Percentiles rank a stretch among this genome's conserved stretches.
Evolutionary conservation across 208 protist genomes (phyloP).

Genomic region (Trypanosoma melophagium): DNA sequence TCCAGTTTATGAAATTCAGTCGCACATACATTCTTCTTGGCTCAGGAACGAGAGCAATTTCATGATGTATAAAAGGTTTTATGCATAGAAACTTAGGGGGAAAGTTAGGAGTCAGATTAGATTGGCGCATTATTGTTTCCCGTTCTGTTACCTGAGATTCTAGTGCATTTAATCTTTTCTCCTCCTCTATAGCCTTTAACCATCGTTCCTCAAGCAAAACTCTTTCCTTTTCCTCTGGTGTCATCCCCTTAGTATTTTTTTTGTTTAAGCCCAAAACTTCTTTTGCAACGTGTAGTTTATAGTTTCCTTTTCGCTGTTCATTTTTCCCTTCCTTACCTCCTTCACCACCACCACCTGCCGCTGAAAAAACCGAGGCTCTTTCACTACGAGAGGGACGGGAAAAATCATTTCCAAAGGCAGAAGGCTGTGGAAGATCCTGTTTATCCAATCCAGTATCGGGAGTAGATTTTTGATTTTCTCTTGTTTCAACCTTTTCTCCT

Average conservation of each 20-base stretch:
- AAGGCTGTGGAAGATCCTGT: slow-evolving; percentile 13
- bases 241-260: slow-evolving; percentile 46
- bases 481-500: slow-evolving; percentile 6
- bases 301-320: slow-evolving; percentile 21
- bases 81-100: slow-evolving; percentile 75
- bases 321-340: slow-evolving; percentile 20
- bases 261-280: slow-evolving; percentile 42
- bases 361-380: background rate
- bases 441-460: no score
- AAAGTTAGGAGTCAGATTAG: slow-evolving; percentile 55
- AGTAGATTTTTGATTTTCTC: background rate
- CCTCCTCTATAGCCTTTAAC: slow-evolving; percentile 61
- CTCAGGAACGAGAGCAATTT: slow-evolving; percentile 42
- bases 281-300: slow-evolving; percentile 32
- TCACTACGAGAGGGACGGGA: background rate
- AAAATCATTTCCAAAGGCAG: slow-evolving; percentile 25
- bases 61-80: slow-evolving; percentile 67
- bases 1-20: slow-evolving; percentile 69
- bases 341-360: background rate
- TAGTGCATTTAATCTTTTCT: slow-evolving; percentile 61
- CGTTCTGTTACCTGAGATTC: slow-evolving; percentile 32
- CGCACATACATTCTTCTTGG: slow-evolving; percentile 45
- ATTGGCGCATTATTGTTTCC: slow-evolving; percentile 17
- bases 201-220: slow-evolving; percentile 55
- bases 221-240: slow-evolving; percentile 43